Evolutionary conservation across 257 asterid species (phyloP).

Genomic region (Plantago major): DNA sequence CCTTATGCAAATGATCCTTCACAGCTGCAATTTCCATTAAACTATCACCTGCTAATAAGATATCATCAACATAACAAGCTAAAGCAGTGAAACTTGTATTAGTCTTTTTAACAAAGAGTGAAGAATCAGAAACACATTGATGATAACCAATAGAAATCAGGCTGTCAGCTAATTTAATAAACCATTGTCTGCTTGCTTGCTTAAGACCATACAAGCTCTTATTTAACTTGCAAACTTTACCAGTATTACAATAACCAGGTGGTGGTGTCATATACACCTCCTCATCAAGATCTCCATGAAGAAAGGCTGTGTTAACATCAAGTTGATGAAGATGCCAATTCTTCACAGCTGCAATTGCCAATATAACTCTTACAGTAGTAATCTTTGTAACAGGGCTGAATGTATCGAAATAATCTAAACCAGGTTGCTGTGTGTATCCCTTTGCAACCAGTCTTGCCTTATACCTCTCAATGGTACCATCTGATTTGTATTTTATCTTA

Average conservation of each 20-base stretch:
- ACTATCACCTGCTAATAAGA: too few relatives aligned
- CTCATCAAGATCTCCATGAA: not conserved
- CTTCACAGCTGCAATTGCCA: not conserved
- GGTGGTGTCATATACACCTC: not conserved
- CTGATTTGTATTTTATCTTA: not conserved
- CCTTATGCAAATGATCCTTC: too few relatives aligned
- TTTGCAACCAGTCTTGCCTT: not conserved
- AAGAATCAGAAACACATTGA: too few relatives aligned
- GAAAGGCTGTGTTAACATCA: not conserved
- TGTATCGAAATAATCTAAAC: not conserved
- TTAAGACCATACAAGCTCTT: not conserved
- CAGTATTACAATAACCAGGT: not conserved
- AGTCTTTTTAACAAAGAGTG: too few relatives aligned
- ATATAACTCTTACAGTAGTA: not conserved
- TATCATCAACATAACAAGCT: too few relatives aligned
- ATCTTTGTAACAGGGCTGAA: not conserved
- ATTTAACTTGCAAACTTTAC: not conserved
- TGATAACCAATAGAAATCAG: too few relatives aligned
- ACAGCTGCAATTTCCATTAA: too few relatives aligned
- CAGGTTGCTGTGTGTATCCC: not conserved
- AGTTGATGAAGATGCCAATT: not conserved
- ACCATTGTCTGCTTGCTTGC: not conserved
- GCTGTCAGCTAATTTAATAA: not conserved
- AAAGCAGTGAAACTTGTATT: too few relatives aligned
- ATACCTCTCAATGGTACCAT: not conserved